Conservation (phyloP, 2,329 filamentous ascomycete genomes). For the Intubia oerlemansii region DNA sequence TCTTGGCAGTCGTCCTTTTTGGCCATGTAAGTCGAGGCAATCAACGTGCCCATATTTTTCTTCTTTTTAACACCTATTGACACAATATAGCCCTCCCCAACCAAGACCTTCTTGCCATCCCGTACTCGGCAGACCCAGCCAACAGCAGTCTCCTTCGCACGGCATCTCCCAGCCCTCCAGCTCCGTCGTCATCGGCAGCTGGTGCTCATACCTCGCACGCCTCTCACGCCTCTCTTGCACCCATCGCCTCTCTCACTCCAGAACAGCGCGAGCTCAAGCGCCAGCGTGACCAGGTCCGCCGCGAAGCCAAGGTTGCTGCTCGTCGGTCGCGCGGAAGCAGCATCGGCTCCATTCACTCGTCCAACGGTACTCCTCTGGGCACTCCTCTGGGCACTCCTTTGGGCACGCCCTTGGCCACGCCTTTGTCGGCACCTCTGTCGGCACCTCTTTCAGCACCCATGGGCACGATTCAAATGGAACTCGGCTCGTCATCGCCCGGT, state of each 20-base stretch:
- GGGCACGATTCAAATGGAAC: no score
- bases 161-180: no score
- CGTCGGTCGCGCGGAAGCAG: slow-evolving; percentile 15
- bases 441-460: slow-evolving; percentile 13
- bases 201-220: no score
- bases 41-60: no score
- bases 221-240: no score
- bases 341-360: slow-evolving; percentile 1
- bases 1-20: slow-evolving; percentile 7
- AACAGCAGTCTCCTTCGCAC: slow-evolving; percentile 10
- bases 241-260: slow-evolving; percentile 20
- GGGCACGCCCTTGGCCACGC: slow-evolving; percentile 1
- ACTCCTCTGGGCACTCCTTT: not conserved
- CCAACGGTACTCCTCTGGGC: not conserved
- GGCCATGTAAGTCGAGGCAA: slow-evolving; percentile 9
- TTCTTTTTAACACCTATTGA: not conserved
- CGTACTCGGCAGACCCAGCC: slow-evolving; percentile 28
- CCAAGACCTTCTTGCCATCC: slow-evolving; percentile 12
- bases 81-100: not conserved
- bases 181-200: no score
- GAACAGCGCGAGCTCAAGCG: slow-evolving; percentile 41
- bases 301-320: slow-evolving; percentile 31
- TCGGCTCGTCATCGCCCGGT: no score
- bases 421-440: slow-evolving; percentile 4
- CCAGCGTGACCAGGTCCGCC: slow-evolving; percentile 35